Evolutionary conservation across 1,284 basidiomycete species (phyloP), one percentile per base, ranked within the genome.

Genomic region (Bondarzewia mesenterica): DNA sequence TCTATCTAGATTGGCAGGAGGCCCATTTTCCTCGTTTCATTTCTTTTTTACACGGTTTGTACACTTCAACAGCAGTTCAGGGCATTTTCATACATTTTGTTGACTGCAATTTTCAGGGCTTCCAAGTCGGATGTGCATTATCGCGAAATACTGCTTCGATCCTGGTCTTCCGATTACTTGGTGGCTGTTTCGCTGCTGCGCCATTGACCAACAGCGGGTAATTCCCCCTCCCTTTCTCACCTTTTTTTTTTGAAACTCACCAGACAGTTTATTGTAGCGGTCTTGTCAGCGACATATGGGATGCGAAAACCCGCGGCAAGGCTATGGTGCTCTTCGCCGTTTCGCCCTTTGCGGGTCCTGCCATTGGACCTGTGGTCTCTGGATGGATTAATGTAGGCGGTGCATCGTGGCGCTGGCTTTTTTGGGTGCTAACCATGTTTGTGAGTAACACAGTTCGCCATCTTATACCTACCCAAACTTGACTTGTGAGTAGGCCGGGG

Each of bases 321-420:
- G 66, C 64, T 2, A 57, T 68, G 37, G 59, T 63, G 1, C 47
- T 64, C 26, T 68, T 67, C 54, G 63, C 65, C 7, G 58, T 64
- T 5, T 84, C 86, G 4, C 89, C 89, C 1, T 91, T 92, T 57
- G 83, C 85, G 5, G 86, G 85, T n/a, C 80, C 80, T 3, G 70
- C 72, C 0, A 52, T 81, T 10, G 55, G 56, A 15, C 53, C 51
- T 2, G 46, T 52, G 3, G 47, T 56, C 29, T 43, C 53, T 2
- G 54, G 54, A 18, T 56, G 51, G 51, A 50, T 56, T 18, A 42
- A 65, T 8, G 66, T 73, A 16, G 58, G 63, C 6, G 70, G 73
- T 32, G 67, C 74, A 1, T 74, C 74, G 5, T 90, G 82, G 80
- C 71, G 82, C 39, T 89, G 85, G 85, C 58, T 84, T 10, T 92